A percentile compares a stretch with the other conserved stretches of the same genome.
Evolutionary conservation across 1,284 basidiomycete species (phyloP).

Genomic region (Exobasidium rhododendri): DNA sequence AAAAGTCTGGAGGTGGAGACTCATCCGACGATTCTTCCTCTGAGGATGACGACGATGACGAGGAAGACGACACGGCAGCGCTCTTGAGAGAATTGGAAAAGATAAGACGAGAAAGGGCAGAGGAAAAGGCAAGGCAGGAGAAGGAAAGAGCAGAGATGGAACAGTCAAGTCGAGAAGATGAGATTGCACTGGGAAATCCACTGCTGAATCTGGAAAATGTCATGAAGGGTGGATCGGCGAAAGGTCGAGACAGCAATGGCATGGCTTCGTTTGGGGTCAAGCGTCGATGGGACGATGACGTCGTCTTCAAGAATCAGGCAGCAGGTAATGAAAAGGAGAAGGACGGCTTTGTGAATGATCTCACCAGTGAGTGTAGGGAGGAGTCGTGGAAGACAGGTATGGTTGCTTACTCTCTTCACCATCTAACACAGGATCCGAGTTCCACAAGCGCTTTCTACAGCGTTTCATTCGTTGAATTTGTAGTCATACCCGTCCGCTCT

Average conservation of each 20-base stretch:
- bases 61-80: slow-evolving; percentile 38
- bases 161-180: slow-evolving; percentile 30
- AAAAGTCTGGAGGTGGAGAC: neutral
- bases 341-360: slow-evolving; percentile 46
- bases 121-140: slow-evolving; percentile 28
- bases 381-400: neutral
- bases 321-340: slow-evolving; percentile 21
- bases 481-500: too few species aligned
- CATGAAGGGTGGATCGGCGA: slow-evolving; percentile 17
- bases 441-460: slow-evolving; percentile 51
- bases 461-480: slow-evolving; percentile 10
- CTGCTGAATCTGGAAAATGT: slow-evolving; percentile 46
- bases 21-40: slow-evolving; percentile 15
- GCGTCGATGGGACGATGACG: slow-evolving; percentile 52
- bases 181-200: slow-evolving; percentile 50
- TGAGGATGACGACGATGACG: slow-evolving; percentile 26
- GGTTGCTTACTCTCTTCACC: neutral
- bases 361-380: slow-evolving; percentile 36
- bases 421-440: slow-evolving; percentile 29
- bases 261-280: slow-evolving; percentile 28
- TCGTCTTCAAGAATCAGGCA: slow-evolving; percentile 54
- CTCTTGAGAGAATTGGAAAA: slow-evolving; percentile 48
- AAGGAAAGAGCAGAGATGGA: slow-evolving; percentile 12
- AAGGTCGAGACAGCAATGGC: neutral
- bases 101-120: slow-evolving; percentile 44